Conservation (phyloP, 2,329 filamentous ascomycete genomes). For the Beauveria brongniartii region DNA sequence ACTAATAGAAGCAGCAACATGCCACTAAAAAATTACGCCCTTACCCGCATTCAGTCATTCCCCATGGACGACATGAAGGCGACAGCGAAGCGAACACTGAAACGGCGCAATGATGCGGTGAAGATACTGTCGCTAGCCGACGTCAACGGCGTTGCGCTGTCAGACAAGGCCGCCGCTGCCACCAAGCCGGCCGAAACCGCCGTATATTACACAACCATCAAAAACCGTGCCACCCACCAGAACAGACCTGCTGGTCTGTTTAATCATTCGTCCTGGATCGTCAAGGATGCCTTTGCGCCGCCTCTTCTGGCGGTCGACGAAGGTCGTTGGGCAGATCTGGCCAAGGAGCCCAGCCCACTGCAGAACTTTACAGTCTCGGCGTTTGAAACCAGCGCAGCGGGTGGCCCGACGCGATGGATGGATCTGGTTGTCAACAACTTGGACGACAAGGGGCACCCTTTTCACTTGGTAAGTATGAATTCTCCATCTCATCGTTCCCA, state of each 20-base stretch:
- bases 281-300: neutral
- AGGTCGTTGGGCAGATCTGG: slow-evolving; percentile 10
- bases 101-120: neutral
- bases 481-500: too few species aligned
- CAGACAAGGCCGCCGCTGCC: neutral
- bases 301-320: slow-evolving; percentile 15
- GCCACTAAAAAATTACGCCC: slow-evolving; percentile 16
- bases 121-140: neutral
- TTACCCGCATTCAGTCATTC: slow-evolving; percentile 15
- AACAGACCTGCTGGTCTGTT: slow-evolving; percentile 17
- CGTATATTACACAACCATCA: slow-evolving; percentile 17
- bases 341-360: slow-evolving; percentile 13
- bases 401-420: slow-evolving; percentile 28
- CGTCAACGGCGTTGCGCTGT: neutral
- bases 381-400: slow-evolving; percentile 8
- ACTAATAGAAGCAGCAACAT: slow-evolving; percentile 15
- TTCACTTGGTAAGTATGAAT: slow-evolving; percentile 32
- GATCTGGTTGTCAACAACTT: slow-evolving; percentile 42
- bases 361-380: slow-evolving; percentile 15
- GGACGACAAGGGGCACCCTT: slow-evolving; percentile 41
- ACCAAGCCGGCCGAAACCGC: slow-evolving; percentile 8
- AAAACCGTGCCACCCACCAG: slow-evolving; percentile 15
- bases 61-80: neutral
- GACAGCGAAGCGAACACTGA: neutral
- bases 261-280: slow-evolving; percentile 17